Evolutionary conservation across 1,284 basidiomycete genomes (phyloP).

Genomic region (Marasmius fiardii): DNA sequence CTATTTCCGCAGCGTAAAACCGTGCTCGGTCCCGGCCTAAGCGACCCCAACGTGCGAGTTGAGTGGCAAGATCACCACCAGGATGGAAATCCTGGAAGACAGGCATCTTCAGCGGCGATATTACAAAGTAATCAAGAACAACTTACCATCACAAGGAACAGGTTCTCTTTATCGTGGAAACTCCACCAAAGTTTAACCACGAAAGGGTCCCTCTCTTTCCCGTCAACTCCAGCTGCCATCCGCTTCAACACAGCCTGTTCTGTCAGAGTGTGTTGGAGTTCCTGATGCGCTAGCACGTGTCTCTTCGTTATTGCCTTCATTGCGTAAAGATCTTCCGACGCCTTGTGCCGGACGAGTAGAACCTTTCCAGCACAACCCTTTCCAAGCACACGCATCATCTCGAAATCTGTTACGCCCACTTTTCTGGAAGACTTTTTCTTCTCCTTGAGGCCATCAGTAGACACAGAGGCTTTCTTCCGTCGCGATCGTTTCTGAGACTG

Average conservation of each 20-base stretch:
- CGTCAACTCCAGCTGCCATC: constrained; percentile 64
- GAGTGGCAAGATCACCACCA: constrained; percentile 94
- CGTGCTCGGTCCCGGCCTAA: constrained; percentile 89
- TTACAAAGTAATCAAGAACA: constrained; percentile 20
- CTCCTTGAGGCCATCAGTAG: constrained; percentile 20
- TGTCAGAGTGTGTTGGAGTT: constrained; percentile 91
- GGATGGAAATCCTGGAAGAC: constrained; percentile 83
- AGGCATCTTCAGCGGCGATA: constrained; percentile 16
- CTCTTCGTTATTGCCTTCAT: constrained; percentile 97
- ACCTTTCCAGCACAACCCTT: constrained; percentile 97
- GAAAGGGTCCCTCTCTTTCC: constrained; percentile 77
- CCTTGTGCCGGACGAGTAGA: constrained; percentile 79
- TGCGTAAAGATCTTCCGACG: constrained; percentile 73
- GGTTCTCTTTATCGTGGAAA: constrained; percentile 93
- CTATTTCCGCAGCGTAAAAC: constrained; percentile 96
- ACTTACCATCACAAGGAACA: constrained; percentile 84
- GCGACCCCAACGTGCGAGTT: constrained; percentile 91
- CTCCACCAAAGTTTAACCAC: constrained; percentile 94
- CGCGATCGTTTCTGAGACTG: constrained; percentile 3
- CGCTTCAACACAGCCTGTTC: constrained; percentile 92
- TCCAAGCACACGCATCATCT: constrained; percentile 93
- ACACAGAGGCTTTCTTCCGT: constrained; percentile 12
- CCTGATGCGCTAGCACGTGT: constrained; percentile 93
- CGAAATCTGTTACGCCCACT: constrained; percentile 86
- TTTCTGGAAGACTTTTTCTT: constrained; percentile 61